Evolutionary conservation across 2,329 filamentous ascomycete genomes (phyloP).

Genomic region (Aspergillus aculeatinus): DNA sequence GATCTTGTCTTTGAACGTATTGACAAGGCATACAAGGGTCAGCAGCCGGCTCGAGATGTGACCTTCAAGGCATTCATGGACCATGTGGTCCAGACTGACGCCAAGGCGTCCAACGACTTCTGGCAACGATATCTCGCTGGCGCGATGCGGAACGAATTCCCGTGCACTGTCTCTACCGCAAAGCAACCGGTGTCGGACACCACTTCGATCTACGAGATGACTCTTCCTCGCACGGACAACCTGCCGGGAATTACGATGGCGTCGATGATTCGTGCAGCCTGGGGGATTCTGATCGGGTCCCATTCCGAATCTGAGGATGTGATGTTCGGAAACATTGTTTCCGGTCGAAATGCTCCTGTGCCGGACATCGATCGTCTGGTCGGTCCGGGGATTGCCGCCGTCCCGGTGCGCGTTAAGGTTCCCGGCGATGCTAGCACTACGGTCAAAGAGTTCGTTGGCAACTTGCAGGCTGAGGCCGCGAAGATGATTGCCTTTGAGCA

Average conservation of each 20-base stretch:
- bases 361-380: slow-evolving; percentile 6
- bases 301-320: slow-evolving; percentile 11
- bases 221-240: neutral
- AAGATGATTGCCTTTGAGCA: slow-evolving; percentile 13
- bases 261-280: slow-evolving; percentile 9
- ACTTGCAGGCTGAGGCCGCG: slow-evolving; percentile 5
- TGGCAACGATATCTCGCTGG: slow-evolving; percentile 9
- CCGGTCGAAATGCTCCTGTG: slow-evolving; percentile 11
- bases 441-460: slow-evolving; percentile 2
- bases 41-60: neutral
- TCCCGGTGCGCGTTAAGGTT: slow-evolving; percentile 10
- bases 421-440: neutral
- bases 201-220: neutral
- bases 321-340: slow-evolving; percentile 9
- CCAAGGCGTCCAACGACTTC: neutral
- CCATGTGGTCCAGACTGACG: slow-evolving; percentile 1
- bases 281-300: slow-evolving; percentile 9
- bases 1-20: slow-evolving; percentile 7
- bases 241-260: slow-evolving; percentile 7
- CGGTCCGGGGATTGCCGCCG: slow-evolving; percentile 10
- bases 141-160: slow-evolving; percentile 3
- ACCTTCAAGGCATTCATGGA: slow-evolving; percentile 9
- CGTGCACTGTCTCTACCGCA: neutral
- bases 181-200: slow-evolving; percentile 3
- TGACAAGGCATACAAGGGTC: slow-evolving; percentile 2